phyloP scores from a whole-genome alignment of 495 filamentous ascomycete species.

The Aspergillus conjunctus region DNA sequence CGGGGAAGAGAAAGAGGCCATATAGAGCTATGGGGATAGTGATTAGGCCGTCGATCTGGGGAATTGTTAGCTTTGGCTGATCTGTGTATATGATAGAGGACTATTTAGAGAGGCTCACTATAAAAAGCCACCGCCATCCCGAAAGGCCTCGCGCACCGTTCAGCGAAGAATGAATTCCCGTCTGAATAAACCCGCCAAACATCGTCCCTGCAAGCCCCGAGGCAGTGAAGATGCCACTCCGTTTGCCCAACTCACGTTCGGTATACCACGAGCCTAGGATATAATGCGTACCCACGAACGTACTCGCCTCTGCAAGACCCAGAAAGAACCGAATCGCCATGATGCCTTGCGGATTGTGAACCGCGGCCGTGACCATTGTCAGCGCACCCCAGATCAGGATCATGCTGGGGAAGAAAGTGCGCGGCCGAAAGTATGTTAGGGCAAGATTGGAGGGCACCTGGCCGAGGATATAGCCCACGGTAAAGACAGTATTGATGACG shows the following conservation, averaged over 20 bases:
- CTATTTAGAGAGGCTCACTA: slow-evolving; percentile 31
- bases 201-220: slow-evolving; percentile 43
- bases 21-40: slow-evolving; percentile 61
- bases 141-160: slow-evolving; percentile 52
- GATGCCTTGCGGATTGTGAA: slow-evolving; percentile 52
- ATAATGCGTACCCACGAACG: slow-evolving; percentile 66
- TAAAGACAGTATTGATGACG: slow-evolving; percentile 55
- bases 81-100: slow-evolving; percentile 24
- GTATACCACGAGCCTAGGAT: slow-evolving; percentile 71
- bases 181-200: slow-evolving; percentile 60
- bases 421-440: slow-evolving; percentile 59
- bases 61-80: neutral
- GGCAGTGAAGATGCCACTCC: slow-evolving; percentile 48
- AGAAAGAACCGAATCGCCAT: slow-evolving; percentile 72
- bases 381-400: slow-evolving; percentile 62
- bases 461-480: slow-evolving; percentile 55
- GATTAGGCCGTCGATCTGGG: slow-evolving; percentile 47
- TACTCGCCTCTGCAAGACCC: slow-evolving; percentile 60
- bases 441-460: slow-evolving; percentile 63
- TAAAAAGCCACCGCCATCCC: slow-evolving; percentile 71
- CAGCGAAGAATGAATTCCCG: slow-evolving; percentile 56
- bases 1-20: slow-evolving; percentile 61
- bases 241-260: slow-evolving; percentile 63
- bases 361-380: slow-evolving; percentile 61
- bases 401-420: slow-evolving; percentile 62